Base-by-base conservation (phyloP, 2,329 filamentous ascomycete genomes). In the Cladosporium sp. region DNA sequence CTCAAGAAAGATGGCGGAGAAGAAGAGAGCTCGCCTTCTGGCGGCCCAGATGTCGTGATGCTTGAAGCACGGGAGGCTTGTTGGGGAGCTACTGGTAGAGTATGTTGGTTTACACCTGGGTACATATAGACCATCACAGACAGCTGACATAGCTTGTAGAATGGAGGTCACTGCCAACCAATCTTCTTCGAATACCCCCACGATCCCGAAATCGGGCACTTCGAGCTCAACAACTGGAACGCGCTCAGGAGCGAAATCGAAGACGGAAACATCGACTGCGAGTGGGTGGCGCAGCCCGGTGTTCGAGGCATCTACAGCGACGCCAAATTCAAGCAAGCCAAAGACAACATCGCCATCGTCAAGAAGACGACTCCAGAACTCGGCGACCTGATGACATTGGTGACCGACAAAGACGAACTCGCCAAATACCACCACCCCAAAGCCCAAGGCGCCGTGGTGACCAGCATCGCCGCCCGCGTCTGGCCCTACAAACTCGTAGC, bases 401-500 rank as follows among this genome's bases (percentile, higher is more conserved):
- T 82, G 26, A 79, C 74, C 7, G 77, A 78, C 60, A 74, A 77
- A 70, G 71, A 78, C 53, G 73, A 79, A 71, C 78, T 91, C 4
- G 79, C 77, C 31, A 78, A 78, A 37, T 81, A 91, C 28, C 81
- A 87, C 3, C 78, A 74, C 7, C 83, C 85, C 0, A 76, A 76
- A 8, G 88, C 87, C 7, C 74, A 83, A 8, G 91, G 88, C 2
- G 90, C 88, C 6, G 83, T 92, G 3, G 79, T 89, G 18, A 89
- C 89, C 67, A 80, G 80, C 49, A 80, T 86, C 50, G 91, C 91
- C 0, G 90, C 88, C 0, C 87, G 87, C 70, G 75, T 92, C 55
- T 93, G 90, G 90, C 92, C 92, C 0, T 96, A 96, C 77, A 96
- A 95, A 78, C 85, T 96, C 21, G 88, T 96, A 1, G 81, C 87